Base-by-base conservation (phyloP, 164 flowering plant genomes). In the Litsea cubeba region DNA sequence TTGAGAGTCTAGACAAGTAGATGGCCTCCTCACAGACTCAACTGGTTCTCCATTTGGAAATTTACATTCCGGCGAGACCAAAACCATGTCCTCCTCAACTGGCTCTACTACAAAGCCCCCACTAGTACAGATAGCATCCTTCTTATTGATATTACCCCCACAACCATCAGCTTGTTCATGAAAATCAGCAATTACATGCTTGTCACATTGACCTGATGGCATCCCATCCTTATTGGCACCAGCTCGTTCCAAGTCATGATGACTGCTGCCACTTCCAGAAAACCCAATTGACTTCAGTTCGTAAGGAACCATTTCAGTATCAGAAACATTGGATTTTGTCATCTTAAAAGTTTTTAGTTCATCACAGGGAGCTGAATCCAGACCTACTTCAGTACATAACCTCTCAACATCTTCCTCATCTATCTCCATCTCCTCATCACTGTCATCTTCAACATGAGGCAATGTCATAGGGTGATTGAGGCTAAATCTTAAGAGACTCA, bases 371-470 rank as follows among this genome's bases (percentile, higher is more conserved):
- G 74, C 75, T 74, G 76, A 65, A 57, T 76, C 84, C 72, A 79
- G 71, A 73, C 74, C 85, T 24, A 80, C 86, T 75, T 82, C 82
- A 71, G 73, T 66, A 67, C 82, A 83, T 30, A 85, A 81, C 76
- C 68, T 83, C 72, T 91, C 92, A 74, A 87, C 92, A 69, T 85
- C 91, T 77, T 89, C 90, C 78, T 93, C 98, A 71, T 87, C 93
- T 73, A 96, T 92, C 80, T 96, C 98, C 99, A 96, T 96, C 80
- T 85, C 97, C 81, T 86, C 93, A 82, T 96, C 98, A 76, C 98
- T 85, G 68, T 96, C 99, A 64, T 89, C 91, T 78, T 92, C 99
- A 40, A 85, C 77, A 78, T 76, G 87, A 72, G 89, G 85, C 72
- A 90, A 79, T 73, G 84, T 72, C 86, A 82, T 82, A 5, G 97